Evolutionary conservation across 2,329 filamentous ascomycete genomes (phyloP).

Genomic region (Sporothrix curviconia): DNA sequence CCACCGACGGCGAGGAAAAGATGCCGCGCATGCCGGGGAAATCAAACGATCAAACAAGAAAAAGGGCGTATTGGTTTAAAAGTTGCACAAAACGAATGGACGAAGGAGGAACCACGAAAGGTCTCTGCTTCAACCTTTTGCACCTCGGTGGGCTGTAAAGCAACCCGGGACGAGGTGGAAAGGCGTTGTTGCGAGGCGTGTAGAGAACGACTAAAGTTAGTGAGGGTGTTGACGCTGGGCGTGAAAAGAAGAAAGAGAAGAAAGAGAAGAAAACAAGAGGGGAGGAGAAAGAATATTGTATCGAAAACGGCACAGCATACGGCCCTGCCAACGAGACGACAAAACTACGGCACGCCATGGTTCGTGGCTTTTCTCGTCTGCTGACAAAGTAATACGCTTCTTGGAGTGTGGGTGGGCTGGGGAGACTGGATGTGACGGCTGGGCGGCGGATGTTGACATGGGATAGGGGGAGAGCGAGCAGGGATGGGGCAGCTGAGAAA

Average conservation of each 20-base stretch:
- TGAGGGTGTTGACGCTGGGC: not conserved
- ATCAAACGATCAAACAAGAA: conserved; percentile 7
- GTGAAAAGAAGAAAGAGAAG: not conserved
- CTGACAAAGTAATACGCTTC: too few species aligned
- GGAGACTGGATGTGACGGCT: not conserved
- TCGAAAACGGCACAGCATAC: too few species aligned
- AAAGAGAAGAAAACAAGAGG: not conserved
- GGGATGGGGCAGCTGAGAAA: too few species aligned
- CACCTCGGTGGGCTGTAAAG: too few species aligned
- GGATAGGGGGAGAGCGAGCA: not conserved
- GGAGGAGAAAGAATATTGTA: too few species aligned
- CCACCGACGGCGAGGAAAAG: too few species aligned
- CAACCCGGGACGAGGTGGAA: too few species aligned
- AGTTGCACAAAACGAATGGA: not conserved
- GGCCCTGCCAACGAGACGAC: not conserved
- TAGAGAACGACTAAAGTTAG: conserved; percentile 8
- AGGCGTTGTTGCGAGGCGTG: not conserved
- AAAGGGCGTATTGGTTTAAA: conserved; percentile 12
- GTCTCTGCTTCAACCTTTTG: not conserved
- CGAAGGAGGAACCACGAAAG: not conserved
- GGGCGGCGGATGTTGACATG: not conserved
- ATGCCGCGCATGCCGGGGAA: not conserved
- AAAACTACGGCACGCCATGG: not conserved
- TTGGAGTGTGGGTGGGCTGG: not conserved
- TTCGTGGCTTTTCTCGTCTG: too few species aligned